phyloP scores from a whole-genome alignment of 352 stramenopile species.

The Thalassiosira mediterranea region DNA sequence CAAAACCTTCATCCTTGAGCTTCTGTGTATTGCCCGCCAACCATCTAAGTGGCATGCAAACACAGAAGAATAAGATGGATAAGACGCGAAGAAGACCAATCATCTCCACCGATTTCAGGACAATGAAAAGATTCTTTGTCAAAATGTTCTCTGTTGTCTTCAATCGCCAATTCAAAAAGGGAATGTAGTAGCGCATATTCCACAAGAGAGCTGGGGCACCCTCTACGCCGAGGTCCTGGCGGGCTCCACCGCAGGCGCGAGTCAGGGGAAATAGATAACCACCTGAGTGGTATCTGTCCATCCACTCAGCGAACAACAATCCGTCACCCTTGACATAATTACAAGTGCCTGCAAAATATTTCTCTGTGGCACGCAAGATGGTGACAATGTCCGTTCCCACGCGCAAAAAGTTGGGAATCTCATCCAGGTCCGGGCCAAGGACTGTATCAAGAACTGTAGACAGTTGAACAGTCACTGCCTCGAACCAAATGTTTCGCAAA shows the following conservation, averaged over 20 bases:
- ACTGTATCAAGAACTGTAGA: background rate
- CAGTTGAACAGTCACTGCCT: background rate
- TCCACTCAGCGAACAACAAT: constrained; percentile 16
- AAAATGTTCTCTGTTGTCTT: constrained; percentile 12
- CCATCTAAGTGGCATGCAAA: constrained; percentile 21
- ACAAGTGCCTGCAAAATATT: constrained; percentile 27
- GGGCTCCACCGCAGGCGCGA: constrained; percentile 6
- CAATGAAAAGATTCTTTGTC: constrained; percentile 22
- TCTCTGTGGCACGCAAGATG: constrained; percentile 30
- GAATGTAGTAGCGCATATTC: constrained; percentile 33
- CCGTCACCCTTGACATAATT: constrained; percentile 35
- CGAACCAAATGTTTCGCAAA: constrained; percentile 39
- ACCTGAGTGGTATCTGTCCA: constrained; percentile 20
- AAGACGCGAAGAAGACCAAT: constrained; percentile 18
- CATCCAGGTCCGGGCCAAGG: constrained; percentile 11
- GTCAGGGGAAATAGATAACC: constrained; percentile 18
- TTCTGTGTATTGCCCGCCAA: constrained; percentile 33
- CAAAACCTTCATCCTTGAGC: constrained; percentile 17
- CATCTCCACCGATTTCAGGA: constrained; percentile 26
- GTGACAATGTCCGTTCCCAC: constrained; percentile 16
- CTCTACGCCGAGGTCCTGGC: constrained; percentile 32
- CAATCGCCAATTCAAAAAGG: constrained; percentile 26
- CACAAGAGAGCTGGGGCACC: constrained; percentile 21
- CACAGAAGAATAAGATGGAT: constrained; percentile 26
- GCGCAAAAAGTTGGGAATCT: constrained; percentile 20